Evolutionary conservation across 129 eudicot species (phyloP).

Genomic region (Flaveria sonorensis): DNA sequence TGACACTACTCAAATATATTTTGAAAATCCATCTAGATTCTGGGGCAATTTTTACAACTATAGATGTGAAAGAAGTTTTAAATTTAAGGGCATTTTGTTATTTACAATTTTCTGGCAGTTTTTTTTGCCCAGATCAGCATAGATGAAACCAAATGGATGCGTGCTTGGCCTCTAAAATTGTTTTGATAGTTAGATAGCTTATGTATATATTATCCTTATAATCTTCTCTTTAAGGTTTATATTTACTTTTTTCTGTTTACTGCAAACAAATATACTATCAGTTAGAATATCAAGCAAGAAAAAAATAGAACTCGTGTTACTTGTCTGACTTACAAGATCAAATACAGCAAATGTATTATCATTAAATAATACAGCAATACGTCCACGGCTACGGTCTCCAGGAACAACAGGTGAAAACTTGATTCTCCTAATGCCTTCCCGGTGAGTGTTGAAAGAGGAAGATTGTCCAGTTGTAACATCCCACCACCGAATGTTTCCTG

Average conservation of each 20-base stretch:
- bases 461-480: constrained; percentile 97
- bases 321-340: constrained; percentile 82
- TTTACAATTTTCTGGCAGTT: not conserved
- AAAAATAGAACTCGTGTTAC: constrained; percentile 14
- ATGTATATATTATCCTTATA: constrained; percentile 1
- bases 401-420: constrained; percentile 98
- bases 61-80: not conserved
- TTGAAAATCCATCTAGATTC: not conserved
- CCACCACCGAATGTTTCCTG: constrained; percentile 99
- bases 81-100: not conserved
- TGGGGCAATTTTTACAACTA: not conserved
- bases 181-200: not conserved
- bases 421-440: constrained; percentile 94
- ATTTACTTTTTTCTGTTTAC: not conserved
- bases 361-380: constrained; percentile 84
- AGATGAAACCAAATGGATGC: not conserved
- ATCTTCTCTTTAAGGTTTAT: constrained; percentile 1
- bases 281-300: constrained; percentile 19
- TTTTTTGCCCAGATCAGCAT: not conserved
- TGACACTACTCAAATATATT: not conserved
- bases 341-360: constrained; percentile 92
- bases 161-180: not conserved
- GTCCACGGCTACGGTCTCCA: constrained; percentile 98
- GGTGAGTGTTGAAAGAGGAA: constrained; percentile 95
- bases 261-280: not conserved